Conservation (phyloP, 2,329 filamentous ascomycete species). For the Arthrobotrys entomopaga region DNA sequence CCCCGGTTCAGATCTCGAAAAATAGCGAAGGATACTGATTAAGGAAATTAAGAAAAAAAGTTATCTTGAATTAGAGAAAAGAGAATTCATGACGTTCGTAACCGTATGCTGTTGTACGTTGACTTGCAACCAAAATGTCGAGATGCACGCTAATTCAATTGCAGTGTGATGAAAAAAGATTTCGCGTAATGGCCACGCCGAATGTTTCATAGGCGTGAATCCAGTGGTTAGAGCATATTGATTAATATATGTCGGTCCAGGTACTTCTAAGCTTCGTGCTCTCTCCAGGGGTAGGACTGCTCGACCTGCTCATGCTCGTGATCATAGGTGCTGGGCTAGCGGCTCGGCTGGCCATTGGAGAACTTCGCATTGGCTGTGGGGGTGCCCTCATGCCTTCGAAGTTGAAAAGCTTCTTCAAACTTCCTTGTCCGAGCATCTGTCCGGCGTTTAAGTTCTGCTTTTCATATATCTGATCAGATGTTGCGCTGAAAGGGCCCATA, state of each 20-base stretch:
- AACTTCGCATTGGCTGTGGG: constrained; percentile 26
- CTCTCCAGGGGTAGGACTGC: constrained; percentile 51
- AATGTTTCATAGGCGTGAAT: not conserved
- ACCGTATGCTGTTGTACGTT: constrained; percentile 21
- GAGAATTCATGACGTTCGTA: constrained; percentile 45
- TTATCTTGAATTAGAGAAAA: constrained; percentile 7
- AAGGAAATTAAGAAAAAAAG: not conserved
- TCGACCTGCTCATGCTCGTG: constrained; percentile 27
- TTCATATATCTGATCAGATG: constrained; percentile 52
- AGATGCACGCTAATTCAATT: constrained; percentile 41
- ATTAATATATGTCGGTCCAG: constrained; percentile 54
- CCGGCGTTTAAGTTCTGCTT: constrained; percentile 39
- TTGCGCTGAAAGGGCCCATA: constrained; percentile 8
- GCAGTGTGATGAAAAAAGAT: constrained; percentile 14
- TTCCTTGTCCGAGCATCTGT: constrained; percentile 50
- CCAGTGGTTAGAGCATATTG: not conserved
- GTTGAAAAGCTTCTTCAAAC: constrained; percentile 59
- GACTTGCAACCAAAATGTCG: constrained; percentile 24
- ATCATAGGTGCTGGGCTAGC: constrained; percentile 34
- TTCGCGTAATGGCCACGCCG: constrained; percentile 8
- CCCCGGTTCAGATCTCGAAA: not conserved
- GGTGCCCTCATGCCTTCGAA: constrained; percentile 58
- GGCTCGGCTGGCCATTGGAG: constrained; percentile 40
- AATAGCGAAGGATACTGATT: not conserved
- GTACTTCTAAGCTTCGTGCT: constrained; percentile 48